Percentiles rank a stretch among this genome's conserved stretches.
Conservation (phyloP, 352 stramenopile genomes). For the Pythium folliculosum region DNA sequence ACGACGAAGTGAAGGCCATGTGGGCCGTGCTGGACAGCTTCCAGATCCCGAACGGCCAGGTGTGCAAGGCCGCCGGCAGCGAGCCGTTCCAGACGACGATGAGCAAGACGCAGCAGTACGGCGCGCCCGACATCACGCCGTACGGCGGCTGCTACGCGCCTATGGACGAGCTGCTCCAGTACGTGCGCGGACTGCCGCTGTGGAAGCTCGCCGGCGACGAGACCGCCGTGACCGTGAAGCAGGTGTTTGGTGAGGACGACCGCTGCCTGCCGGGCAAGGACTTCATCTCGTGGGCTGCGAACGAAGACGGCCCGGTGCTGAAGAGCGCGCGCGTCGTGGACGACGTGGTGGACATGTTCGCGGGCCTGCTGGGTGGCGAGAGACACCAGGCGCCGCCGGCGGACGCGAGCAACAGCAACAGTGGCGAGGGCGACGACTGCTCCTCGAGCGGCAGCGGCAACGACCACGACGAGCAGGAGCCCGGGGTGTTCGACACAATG, state of each 20-base stretch:
- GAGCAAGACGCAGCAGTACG: constrained; percentile 2
- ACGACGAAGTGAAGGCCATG: constrained; percentile 8
- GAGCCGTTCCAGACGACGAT: constrained; percentile 16
- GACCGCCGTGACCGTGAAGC: neutral
- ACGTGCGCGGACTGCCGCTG: constrained; percentile 10
- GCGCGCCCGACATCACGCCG: neutral
- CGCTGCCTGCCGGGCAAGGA: constrained; percentile 4
- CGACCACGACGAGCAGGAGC: constrained; percentile 5
- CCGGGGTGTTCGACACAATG: neutral
- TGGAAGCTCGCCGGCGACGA: neutral
- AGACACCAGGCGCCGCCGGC: neutral
- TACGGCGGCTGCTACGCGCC: constrained; percentile 15
- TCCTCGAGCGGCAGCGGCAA: neutral
- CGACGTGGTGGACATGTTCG: neutral
- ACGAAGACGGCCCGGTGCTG: constrained; percentile 6
- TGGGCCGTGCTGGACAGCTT: constrained; percentile 13
- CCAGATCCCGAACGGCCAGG: constrained; percentile 24
- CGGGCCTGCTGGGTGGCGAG: neutral
- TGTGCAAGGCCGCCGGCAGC: constrained; percentile 11
- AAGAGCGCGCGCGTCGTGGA: constrained; percentile 2
- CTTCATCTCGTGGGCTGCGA: constrained; percentile 5
- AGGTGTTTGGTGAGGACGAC: constrained; percentile 8
- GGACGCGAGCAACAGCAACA: constrained; percentile 9
- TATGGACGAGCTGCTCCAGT: constrained; percentile 8
- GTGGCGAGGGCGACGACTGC: neutral